Conservation (phyloP, 768 basidiomycete genomes). For the Tylopilus sp. region DNA sequence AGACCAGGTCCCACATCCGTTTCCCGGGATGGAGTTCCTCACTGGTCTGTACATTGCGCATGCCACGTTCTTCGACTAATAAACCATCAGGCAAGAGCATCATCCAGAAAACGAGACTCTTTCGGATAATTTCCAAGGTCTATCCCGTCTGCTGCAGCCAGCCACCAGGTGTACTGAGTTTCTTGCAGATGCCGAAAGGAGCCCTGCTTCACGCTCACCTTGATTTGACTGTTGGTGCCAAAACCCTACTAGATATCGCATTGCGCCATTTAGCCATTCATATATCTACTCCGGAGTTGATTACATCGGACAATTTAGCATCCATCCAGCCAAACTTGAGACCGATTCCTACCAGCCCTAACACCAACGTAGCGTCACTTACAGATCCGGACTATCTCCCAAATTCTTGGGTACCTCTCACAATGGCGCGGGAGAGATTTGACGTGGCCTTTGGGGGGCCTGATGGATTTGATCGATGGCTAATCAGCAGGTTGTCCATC, state of each 20-base stretch:
- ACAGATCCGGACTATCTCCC: constrained; percentile 41
- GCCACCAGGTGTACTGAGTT: not conserved
- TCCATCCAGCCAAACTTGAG: constrained; percentile 51
- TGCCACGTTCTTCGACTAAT: not conserved
- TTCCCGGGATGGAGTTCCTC: constrained; percentile 78
- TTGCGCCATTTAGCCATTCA: constrained; percentile 58
- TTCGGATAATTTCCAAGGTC: constrained; percentile 60
- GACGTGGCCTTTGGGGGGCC: constrained; percentile 51
- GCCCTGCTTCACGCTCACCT: constrained; percentile 71
- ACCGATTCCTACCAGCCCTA: constrained; percentile 38
- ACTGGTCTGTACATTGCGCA: constrained; percentile 45
- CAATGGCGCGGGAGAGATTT: constrained; percentile 52
- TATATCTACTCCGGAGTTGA: constrained; percentile 41
- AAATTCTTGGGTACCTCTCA: constrained; percentile 53
- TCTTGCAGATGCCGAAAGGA: constrained; percentile 72
- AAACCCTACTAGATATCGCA: constrained; percentile 51
- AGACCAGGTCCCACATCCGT: constrained; percentile 54
- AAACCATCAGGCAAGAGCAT: constrained; percentile 43
- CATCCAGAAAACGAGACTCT: constrained; percentile 60
- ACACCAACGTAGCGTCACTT: constrained; percentile 25
- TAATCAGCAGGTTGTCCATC: constrained; percentile 57
- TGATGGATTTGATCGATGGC: constrained; percentile 68
- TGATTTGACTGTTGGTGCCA: constrained; percentile 64
- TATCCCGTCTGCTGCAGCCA: not conserved
- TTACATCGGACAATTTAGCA: constrained; percentile 42